These are phyloP conservation scores for Verbascum thapsus DNA, from an alignment of 257 asterid genomes.

Conservation along the genomic window DNA sequence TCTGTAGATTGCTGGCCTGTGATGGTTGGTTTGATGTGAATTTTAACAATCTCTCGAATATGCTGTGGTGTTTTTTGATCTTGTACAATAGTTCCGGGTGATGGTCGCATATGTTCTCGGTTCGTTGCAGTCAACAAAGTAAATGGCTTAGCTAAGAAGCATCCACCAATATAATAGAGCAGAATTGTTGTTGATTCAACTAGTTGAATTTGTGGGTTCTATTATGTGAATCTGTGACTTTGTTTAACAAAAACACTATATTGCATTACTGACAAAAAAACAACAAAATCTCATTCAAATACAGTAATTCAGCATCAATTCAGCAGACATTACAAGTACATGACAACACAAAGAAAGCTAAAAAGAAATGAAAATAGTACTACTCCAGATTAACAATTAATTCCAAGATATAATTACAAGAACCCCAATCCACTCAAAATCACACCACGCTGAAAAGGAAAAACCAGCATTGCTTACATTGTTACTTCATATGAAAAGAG, in stretches of 20 bases:
- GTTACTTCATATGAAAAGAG: conserved; percentile 10
- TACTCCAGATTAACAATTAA: neutral
- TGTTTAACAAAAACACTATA: neutral
- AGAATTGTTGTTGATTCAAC: no score
- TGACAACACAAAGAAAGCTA: neutral
- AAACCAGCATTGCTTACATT: conserved; percentile 5
- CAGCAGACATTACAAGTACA: neutral
- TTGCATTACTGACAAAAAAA: neutral
- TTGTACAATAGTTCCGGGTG: neutral
- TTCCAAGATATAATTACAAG: conserved; percentile 4
- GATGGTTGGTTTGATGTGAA: neutral
- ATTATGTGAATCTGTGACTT: no score
- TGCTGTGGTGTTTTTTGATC: neutral
- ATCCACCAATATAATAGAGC: no score
- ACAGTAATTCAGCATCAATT: neutral
- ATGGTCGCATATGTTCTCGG: neutral
- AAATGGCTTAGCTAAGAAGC: no score
- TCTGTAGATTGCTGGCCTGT: neutral
- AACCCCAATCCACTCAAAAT: conserved; percentile 7
- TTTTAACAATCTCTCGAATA: neutral
- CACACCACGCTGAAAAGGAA: conserved; percentile 20
- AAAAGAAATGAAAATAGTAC: neutral
- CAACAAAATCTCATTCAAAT: neutral
- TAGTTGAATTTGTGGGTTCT: no score
- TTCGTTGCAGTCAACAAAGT: neutral